Evolutionary conservation across 352 stramenopile genomes (phyloP).

Genomic region (Phytophthora cryptogea): DNA sequence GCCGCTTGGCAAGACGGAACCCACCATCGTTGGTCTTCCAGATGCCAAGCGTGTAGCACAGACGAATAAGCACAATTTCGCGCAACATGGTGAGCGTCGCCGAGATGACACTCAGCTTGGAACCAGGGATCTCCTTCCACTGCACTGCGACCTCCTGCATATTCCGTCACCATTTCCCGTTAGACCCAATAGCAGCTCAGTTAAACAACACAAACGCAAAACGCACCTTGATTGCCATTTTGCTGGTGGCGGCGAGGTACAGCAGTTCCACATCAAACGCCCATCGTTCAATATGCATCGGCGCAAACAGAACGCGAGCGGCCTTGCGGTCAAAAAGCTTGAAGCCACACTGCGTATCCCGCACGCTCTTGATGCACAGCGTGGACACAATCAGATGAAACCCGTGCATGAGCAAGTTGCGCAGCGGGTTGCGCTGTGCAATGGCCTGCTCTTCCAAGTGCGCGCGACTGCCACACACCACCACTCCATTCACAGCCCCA

Average conservation of each 20-base stretch:
- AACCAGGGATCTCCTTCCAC: conserved; percentile 92
- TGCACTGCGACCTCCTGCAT: conserved; percentile 91
- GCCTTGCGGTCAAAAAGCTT: conserved; percentile 93
- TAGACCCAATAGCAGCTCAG: not conserved
- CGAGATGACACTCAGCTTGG: conserved; percentile 88
- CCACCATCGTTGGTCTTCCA: conserved; percentile 80
- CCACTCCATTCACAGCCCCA: conserved; percentile 41
- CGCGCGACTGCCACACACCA: conserved; percentile 92
- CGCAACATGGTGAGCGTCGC: conserved; percentile 92
- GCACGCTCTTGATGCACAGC: conserved; percentile 85
- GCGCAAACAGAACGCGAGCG: conserved; percentile 83
- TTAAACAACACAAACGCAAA: not conserved
- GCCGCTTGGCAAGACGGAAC: conserved; percentile 56
- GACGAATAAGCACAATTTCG: conserved; percentile 90
- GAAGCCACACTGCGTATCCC: conserved; percentile 95
- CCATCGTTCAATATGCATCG: conserved; percentile 95
- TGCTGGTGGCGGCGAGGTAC: conserved; percentile 72
- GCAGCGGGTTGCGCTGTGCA: conserved; percentile 81
- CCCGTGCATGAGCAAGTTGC: conserved; percentile 93
- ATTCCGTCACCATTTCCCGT: conserved; percentile 4
- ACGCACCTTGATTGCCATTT: conserved; percentile 64
- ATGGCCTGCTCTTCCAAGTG: conserved; percentile 88
- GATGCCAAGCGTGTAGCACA: conserved; percentile 91
- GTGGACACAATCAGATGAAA: conserved; percentile 92
- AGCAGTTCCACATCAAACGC: conserved; percentile 95